These are phyloP conservation scores for Calonectria hawksworthii DNA, from an alignment of 2,329 filamentous ascomycete genomes.

Conservation along the genomic window DNA sequence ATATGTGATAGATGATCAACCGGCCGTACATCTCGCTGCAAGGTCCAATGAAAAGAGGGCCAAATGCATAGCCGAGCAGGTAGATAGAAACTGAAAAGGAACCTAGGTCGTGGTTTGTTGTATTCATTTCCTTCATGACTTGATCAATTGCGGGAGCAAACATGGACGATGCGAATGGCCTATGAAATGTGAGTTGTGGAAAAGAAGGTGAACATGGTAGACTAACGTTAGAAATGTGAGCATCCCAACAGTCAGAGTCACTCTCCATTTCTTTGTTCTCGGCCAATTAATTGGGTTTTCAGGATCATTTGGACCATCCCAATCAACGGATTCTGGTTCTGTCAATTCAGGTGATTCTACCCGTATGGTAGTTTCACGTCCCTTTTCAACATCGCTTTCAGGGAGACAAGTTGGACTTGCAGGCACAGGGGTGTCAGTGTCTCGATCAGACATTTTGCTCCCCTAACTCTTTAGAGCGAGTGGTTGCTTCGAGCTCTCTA, in stretches of 20 bases:
- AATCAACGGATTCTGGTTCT: constrained; percentile 9
- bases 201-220: background rate
- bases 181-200: background rate
- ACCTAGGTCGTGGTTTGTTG: constrained; percentile 30
- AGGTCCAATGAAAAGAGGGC: constrained; percentile 62
- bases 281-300: constrained; percentile 32
- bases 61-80: constrained; percentile 65
- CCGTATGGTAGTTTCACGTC: background rate
- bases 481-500: too few species aligned
- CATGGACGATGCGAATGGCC: constrained; percentile 35
- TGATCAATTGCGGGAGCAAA: constrained; percentile 29
- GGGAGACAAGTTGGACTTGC: background rate
- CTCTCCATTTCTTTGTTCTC: constrained; percentile 28
- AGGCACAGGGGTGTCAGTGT: background rate
- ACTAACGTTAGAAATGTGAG: constrained; percentile 30
- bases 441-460: background rate
- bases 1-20: constrained; percentile 58
- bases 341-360: background rate
- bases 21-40: constrained; percentile 64
- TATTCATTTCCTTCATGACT: constrained; percentile 28
- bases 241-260: constrained; percentile 22
- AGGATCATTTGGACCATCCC: constrained; percentile 30
- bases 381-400: constrained; percentile 1
- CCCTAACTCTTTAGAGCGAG: background rate
- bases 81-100: constrained; percentile 44